Percentiles rank a stretch among this genome's conserved stretches.
Conservation (phyloP, 2,329 filamentous ascomycete species). For the Xylariaceae sp. region DNA sequence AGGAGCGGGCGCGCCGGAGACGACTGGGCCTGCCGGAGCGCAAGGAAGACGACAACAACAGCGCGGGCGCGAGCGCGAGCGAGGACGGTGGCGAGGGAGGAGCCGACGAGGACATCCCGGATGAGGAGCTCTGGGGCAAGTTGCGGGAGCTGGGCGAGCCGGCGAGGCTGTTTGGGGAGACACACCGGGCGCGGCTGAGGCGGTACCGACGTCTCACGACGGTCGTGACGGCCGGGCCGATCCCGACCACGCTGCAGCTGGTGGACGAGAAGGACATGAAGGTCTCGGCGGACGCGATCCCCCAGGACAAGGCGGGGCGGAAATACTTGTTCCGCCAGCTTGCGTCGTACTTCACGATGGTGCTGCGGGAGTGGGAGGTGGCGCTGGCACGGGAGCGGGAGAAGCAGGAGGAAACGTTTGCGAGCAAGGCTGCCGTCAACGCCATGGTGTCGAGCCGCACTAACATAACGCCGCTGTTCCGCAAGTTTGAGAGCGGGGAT, state of each 20-base stretch:
- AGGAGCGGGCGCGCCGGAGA: constrained; percentile 75
- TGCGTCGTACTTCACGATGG: constrained; percentile 94
- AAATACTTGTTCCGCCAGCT: constrained; percentile 84
- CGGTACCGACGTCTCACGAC: constrained; percentile 71
- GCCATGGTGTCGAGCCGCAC: constrained; percentile 87
- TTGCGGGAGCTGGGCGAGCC: constrained; percentile 78
- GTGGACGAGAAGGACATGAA: constrained; percentile 91
- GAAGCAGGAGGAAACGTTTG: constrained; percentile 60
- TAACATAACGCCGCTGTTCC: constrained; percentile 88
- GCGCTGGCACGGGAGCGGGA: constrained; percentile 72
- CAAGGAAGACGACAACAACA: constrained; percentile 49
- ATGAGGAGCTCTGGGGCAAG: constrained; percentile 71
- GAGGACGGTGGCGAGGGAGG: constrained; percentile 45
- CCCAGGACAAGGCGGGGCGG: constrained; percentile 67
- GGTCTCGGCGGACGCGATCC: constrained; percentile 65
- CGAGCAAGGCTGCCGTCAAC: constrained; percentile 80
- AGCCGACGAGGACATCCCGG: constrained; percentile 69
- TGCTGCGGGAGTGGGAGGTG: constrained; percentile 84
- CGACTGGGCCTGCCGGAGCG: constrained; percentile 79
- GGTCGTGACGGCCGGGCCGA: constrained; percentile 75
- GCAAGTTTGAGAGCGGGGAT: constrained; percentile 82
- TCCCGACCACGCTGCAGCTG: constrained; percentile 81
- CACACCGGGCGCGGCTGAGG: constrained; percentile 69
- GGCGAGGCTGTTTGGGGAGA: constrained; percentile 79
- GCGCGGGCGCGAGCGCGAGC: constrained; percentile 51